phyloP scores from a whole-genome alignment of 2,329 filamentous ascomycete genomes.

The Dothistroma pini region DNA sequence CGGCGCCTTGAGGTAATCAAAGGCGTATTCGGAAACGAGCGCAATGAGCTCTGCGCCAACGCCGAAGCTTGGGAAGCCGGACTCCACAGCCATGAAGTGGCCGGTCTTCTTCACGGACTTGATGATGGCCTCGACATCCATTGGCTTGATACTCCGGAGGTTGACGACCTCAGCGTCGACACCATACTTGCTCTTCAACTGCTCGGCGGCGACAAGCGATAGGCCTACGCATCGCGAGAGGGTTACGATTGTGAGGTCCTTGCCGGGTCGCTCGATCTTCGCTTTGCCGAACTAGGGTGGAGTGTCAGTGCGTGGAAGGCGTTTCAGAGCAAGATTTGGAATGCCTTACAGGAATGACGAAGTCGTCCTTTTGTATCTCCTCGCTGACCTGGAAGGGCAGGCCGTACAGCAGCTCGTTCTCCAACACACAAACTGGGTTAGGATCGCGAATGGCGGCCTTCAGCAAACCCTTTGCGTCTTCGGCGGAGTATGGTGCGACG shows the following conservation, averaged over 20 bases:
- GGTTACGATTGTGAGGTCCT: slow-evolving; percentile 92
- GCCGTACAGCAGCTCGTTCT: slow-evolving; percentile 73
- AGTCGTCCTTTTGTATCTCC: slow-evolving; percentile 92
- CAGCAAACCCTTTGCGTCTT: slow-evolving; percentile 96
- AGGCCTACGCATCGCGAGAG: slow-evolving; percentile 95
- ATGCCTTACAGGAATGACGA: slow-evolving; percentile 69
- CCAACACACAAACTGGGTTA: slow-evolving; percentile 78
- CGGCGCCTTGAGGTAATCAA: slow-evolving; percentile 94
- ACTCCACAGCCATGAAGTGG: slow-evolving; percentile 86
- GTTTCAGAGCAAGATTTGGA: neutral
- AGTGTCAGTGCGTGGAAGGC: slow-evolving; percentile 13
- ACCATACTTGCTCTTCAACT: slow-evolving; percentile 93
- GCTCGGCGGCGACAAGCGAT: slow-evolving; percentile 80
- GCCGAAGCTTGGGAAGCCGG: slow-evolving; percentile 92
- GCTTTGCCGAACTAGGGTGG: slow-evolving; percentile 76
- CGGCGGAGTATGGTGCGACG: slow-evolving; percentile 89
- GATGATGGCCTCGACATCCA: slow-evolving; percentile 92
- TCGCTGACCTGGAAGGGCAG: slow-evolving; percentile 96
- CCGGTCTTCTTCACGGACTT: slow-evolving; percentile 99
- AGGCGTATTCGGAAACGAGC: slow-evolving; percentile 93
- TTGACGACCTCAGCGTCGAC: slow-evolving; percentile 97
- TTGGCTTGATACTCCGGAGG: slow-evolving; percentile 92
- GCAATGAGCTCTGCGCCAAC: slow-evolving; percentile 91
- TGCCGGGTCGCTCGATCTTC: slow-evolving; percentile 95
- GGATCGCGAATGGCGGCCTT: slow-evolving; percentile 98